Evolutionary conservation across 352 stramenopile species (phyloP).

Genomic region (Hyaloperonospora arabidopsidis): DNA sequence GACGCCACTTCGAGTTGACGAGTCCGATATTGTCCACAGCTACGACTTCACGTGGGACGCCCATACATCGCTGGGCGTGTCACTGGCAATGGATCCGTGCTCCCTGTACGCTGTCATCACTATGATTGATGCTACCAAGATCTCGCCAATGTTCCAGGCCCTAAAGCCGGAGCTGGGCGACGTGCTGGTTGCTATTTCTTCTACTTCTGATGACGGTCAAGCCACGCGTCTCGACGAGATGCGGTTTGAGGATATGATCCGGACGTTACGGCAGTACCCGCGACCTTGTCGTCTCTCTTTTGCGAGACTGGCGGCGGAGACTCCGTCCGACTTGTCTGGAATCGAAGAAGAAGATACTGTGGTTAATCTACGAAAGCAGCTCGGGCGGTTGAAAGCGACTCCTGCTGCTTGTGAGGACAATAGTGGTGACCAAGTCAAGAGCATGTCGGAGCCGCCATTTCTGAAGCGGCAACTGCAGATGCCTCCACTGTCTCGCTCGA

Average conservation of each 20-base stretch:
- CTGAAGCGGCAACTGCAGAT: conserved; percentile 15
- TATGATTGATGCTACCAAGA: conserved; percentile 46
- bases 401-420: conserved; percentile 13
- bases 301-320: conserved; percentile 21
- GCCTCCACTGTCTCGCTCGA: conserved; percentile 14
- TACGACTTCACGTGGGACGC: conserved; percentile 56
- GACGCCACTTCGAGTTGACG: conserved; percentile 27
- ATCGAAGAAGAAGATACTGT: too few species aligned
- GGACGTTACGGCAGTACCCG: conserved; percentile 39
- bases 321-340: too few species aligned
- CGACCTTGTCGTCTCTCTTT: conserved; percentile 59
- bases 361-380: too few species aligned
- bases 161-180: conserved; percentile 54
- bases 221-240: conserved; percentile 39
- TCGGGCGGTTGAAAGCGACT: conserved; percentile 3
- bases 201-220: conserved; percentile 19
- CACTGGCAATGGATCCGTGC: conserved; percentile 71
- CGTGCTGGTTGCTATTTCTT: conserved; percentile 46
- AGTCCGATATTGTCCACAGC: conserved; percentile 30
- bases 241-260: conserved; percentile 66
- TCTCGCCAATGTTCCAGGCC: conserved; percentile 45
- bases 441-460: conserved; percentile 17
- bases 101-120: conserved; percentile 65
- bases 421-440: conserved; percentile 3
- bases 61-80: conserved; percentile 50